Evolutionary conservation across 164 flowering plant species (phyloP).

Genomic region (Brasenia schreberi): DNA sequence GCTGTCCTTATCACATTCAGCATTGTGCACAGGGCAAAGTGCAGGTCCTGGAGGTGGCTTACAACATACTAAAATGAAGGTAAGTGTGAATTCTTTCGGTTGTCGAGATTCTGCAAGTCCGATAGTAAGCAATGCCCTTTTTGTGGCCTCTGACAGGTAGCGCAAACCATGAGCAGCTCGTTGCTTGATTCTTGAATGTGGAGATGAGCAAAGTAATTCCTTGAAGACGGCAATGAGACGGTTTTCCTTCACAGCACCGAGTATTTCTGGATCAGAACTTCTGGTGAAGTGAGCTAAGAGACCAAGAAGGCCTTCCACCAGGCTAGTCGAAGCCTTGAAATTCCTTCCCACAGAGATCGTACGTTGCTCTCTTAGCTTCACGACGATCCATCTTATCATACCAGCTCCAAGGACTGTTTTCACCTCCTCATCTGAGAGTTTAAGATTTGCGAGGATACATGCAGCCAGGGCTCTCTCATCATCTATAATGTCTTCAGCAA

Average conservation of each 20-base stretch:
- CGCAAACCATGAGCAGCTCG: constrained; percentile 39
- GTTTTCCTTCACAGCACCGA: constrained; percentile 21
- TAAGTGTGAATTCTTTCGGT: constrained; percentile 25
- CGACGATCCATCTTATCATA: constrained; percentile 28
- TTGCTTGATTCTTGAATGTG: constrained; percentile 32
- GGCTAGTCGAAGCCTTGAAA: constrained; percentile 14
- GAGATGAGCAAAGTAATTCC: constrained; percentile 19
- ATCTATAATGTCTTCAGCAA: constrained; percentile 15
- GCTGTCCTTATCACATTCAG: constrained; percentile 25
- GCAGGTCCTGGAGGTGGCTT: constrained; percentile 17
- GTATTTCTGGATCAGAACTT: constrained; percentile 20
- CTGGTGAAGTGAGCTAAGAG: constrained; percentile 32
- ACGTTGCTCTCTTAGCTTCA: constrained; percentile 21
- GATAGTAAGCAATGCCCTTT: constrained; percentile 5
- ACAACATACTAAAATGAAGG: constrained; percentile 26
- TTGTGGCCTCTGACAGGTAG: constrained; percentile 32
- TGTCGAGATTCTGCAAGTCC: constrained; percentile 20
- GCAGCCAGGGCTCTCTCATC: constrained; percentile 41
- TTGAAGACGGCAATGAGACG: constrained; percentile 24
- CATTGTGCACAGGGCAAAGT: constrained; percentile 33
- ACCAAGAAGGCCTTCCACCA: constrained; percentile 51
- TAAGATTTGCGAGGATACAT: constrained; percentile 41
- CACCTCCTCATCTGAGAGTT: constrained; percentile 34
- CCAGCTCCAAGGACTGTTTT: constrained; percentile 23
- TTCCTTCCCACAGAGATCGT: constrained; percentile 12